phyloP scores from a whole-genome alignment of 208 protist species.

The Novymonas esmeraldas region DNA sequence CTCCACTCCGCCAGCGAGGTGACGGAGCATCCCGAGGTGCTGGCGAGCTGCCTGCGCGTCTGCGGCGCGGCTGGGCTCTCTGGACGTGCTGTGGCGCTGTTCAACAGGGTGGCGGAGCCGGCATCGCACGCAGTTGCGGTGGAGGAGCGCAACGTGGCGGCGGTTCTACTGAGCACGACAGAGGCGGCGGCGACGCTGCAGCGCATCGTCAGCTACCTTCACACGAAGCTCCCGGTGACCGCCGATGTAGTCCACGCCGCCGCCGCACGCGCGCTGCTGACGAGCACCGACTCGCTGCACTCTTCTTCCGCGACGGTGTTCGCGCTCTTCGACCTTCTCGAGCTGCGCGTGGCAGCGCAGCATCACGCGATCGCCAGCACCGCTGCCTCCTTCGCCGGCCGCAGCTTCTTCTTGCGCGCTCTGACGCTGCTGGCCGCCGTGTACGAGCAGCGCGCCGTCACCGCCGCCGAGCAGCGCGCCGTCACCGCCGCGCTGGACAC shows the following conservation, averaged over 20 bases:
- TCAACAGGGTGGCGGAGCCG: slow-evolving; percentile 55
- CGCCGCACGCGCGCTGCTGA: slow-evolving; percentile 38
- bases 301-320: slow-evolving; percentile 5
- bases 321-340: slow-evolving; percentile 35
- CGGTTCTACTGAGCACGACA: slow-evolving; percentile 34
- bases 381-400: slow-evolving; percentile 20
- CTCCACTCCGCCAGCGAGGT: slow-evolving; percentile 21
- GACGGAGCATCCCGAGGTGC: slow-evolving; percentile 39
- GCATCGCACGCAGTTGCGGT: slow-evolving; percentile 30
- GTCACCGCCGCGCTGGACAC: slow-evolving; percentile 3
- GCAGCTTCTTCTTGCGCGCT: slow-evolving; percentile 53
- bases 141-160: slow-evolving; percentile 37
- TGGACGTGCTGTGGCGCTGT: slow-evolving; percentile 39
- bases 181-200: slow-evolving; percentile 26
- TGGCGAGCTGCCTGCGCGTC: slow-evolving; percentile 30
- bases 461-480: no score
- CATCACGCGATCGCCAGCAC: slow-evolving; percentile 13
- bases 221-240: slow-evolving; percentile 32
- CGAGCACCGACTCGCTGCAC: not conserved
- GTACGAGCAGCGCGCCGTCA: not conserved
- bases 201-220: slow-evolving; percentile 47
- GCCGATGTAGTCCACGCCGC: slow-evolving; percentile 44
- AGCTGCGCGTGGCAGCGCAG: slow-evolving; percentile 26
- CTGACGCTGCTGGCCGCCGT: slow-evolving; percentile 36
- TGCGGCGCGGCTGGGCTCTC: slow-evolving; percentile 14